These are phyloP conservation scores for Casuarina glauca DNA, from an alignment of 306 rosid genomes.

Conservation along the genomic window DNA sequence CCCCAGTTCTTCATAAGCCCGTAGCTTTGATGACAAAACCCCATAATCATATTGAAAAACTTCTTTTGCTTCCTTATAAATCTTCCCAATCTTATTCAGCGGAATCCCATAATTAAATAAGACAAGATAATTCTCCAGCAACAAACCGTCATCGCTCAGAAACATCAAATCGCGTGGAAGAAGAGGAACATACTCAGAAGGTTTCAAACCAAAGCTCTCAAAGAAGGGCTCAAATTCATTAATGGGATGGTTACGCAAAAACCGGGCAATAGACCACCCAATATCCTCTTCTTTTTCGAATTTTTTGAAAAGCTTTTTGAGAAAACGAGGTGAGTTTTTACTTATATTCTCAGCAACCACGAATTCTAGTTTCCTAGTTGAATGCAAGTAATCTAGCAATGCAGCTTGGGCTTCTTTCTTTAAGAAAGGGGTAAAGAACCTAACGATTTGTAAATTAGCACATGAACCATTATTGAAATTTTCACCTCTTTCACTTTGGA, in stretches of 20 bases:
- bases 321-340: conserved; percentile 62
- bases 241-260: conserved; percentile 70
- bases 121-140: conserved; percentile 58
- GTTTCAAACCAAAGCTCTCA: conserved; percentile 76
- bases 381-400: conserved; percentile 69
- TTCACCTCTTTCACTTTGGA: conserved; percentile 3
- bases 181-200: conserved; percentile 54
- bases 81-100: conserved; percentile 52
- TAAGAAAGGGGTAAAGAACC: conserved; percentile 15
- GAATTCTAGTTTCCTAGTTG: conserved; percentile 62
- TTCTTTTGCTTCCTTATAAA: conserved; percentile 48
- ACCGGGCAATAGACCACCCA: conserved; percentile 39
- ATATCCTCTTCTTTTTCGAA: conserved; percentile 26
- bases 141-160: conserved; percentile 49
- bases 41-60: conserved; percentile 45
- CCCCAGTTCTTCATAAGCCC: conserved; percentile 55
- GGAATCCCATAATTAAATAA: conserved; percentile 64
- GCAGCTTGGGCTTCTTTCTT: conserved; percentile 65
- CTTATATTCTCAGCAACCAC: conserved; percentile 79
- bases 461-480: not conserved
- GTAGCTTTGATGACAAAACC: conserved; percentile 57
- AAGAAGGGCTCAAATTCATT: conserved; percentile 89
- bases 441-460: conserved; percentile 8
- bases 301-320: conserved; percentile 44
- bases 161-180: conserved; percentile 61